Percentiles rank a stretch among this genome's conserved stretches.
phyloP scores from a whole-genome alignment of 2,329 filamentous ascomycete genomes.

The Fusarium illudens region DNA sequence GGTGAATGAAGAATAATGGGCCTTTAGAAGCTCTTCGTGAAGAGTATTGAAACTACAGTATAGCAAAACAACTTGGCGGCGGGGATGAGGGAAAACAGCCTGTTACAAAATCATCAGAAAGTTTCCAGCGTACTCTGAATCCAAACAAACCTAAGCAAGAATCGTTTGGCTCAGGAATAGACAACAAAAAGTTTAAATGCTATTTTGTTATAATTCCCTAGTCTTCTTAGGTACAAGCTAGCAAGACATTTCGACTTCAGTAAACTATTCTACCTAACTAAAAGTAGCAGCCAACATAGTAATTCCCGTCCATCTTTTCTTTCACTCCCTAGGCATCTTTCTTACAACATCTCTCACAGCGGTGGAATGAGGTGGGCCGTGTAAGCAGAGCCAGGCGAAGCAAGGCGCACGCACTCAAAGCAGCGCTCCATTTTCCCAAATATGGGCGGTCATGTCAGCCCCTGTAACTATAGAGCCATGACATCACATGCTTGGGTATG shows the following conservation, averaged over 20 bases:
- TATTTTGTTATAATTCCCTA: too few relatives aligned
- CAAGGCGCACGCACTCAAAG: not conserved
- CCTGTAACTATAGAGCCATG: not conserved
- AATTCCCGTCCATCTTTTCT: not conserved
- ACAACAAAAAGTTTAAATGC: too few relatives aligned
- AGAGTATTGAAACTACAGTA: not conserved
- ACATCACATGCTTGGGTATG: not conserved
- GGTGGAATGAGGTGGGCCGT: not conserved
- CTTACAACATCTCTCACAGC: too few relatives aligned
- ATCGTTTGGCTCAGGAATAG: too few relatives aligned
- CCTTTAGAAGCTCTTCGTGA: fast-evolving
- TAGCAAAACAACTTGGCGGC: too few relatives aligned
- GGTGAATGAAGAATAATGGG: not conserved
- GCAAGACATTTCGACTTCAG: too few relatives aligned
- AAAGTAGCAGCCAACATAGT: not conserved
- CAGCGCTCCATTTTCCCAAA: not conserved
- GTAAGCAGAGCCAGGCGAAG: not conserved
- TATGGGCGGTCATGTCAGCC: not conserved
- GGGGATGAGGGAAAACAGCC: too few relatives aligned
- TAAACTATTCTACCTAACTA: too few relatives aligned
- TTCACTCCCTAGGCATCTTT: not conserved
- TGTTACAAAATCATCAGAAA: too few relatives aligned
- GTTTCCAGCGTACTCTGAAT: too few relatives aligned
- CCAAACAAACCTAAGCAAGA: too few relatives aligned
- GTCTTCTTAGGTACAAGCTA: too few relatives aligned